Evolutionary conservation across 805 yeast genomes (phyloP).

Genomic region (Hagleromyces aurorensis): DNA sequence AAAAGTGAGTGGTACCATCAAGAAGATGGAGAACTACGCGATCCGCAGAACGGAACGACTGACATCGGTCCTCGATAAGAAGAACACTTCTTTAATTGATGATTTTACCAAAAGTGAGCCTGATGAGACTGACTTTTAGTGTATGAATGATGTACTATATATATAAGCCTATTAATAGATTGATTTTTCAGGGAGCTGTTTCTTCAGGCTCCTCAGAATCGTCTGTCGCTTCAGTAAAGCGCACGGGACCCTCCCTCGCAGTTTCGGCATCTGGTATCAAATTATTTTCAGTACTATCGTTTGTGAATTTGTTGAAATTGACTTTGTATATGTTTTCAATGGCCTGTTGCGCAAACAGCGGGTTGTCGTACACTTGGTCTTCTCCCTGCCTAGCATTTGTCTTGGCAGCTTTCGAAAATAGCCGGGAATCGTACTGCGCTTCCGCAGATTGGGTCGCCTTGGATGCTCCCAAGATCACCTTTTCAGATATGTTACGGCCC

Average conservation of each 20-base stretch:
- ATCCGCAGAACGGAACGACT: constrained; percentile 36
- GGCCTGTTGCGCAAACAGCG: constrained; percentile 50
- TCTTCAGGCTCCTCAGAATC: constrained; percentile 4
- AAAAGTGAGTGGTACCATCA: constrained; percentile 80
- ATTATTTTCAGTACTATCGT: background rate
- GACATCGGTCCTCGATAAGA: constrained; percentile 11
- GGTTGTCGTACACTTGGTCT: constrained; percentile 50
- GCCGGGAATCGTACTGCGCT: constrained; percentile 49
- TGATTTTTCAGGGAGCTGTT: constrained; percentile 7
- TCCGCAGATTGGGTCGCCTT: constrained; percentile 34
- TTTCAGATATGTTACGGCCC: constrained; percentile 48
- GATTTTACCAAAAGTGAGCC: constrained; percentile 14
- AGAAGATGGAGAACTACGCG: constrained; percentile 68
- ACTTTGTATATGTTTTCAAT: constrained; percentile 44
- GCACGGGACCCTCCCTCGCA: constrained; percentile 37
- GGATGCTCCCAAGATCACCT: constrained; percentile 45
- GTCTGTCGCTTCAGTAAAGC: constrained; percentile 35
- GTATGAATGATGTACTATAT: background rate
- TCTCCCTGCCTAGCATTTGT: constrained; percentile 28
- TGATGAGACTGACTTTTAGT: constrained; percentile 9
- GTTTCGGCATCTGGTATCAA: constrained; percentile 11
- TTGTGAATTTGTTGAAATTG: constrained; percentile 21
- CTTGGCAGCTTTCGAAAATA: constrained; percentile 42
- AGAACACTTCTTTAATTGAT: constrained; percentile 5
- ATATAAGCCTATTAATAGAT: background rate